Evolutionary conservation across 257 asterid genomes (phyloP), one percentile per base, ranked within the genome.

Genomic region (Lithospermum erythrorhizon): DNA sequence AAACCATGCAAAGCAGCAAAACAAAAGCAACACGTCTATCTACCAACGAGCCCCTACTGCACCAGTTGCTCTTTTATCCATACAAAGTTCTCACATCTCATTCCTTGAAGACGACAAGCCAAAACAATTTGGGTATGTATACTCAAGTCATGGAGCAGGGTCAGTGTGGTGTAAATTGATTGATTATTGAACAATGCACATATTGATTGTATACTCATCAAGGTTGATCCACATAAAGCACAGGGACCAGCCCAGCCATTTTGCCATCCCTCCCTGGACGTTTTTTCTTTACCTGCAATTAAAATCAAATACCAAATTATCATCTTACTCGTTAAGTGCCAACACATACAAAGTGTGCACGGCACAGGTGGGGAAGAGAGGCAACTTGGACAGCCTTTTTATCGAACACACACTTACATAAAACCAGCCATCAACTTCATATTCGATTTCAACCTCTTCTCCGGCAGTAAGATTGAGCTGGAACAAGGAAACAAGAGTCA

Each of bases 351-450:
- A 11, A 11, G 18, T 13, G 49, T 41, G 49, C 17, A 13, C 18
- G 13, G 13, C 5, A 11, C 15, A 41, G 49, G 49, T 41, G 49
- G 18, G 17, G 49, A 11, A 2, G 25, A 53, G 27, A 53, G 8
- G 57, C 27, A n/a, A 53, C 21, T n/a, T 20, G 24, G 27, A 19
- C 24, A 41, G 37, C 27, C 20, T 52, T 64, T 45, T n/a, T 20
- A 48, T 32, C 18, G 16, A 9, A 53, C 16, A 29, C 53, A 51
- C 71, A 87, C 98, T 93, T 83, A 93, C 97, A 71, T 83, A 86
- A 73, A 72, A 93, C 99, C 99, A 93, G 75, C 99, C 99, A 78
- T 93, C 99, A 61, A 93, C 97, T 83, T 93, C 99, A 70, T 93
- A 78, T 67, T 86, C 97, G 41, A 93, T 89, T 77, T 86, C 97